Evolutionary conservation across 345 rosid genomes (phyloP).

Genomic region (Salix exigua): DNA sequence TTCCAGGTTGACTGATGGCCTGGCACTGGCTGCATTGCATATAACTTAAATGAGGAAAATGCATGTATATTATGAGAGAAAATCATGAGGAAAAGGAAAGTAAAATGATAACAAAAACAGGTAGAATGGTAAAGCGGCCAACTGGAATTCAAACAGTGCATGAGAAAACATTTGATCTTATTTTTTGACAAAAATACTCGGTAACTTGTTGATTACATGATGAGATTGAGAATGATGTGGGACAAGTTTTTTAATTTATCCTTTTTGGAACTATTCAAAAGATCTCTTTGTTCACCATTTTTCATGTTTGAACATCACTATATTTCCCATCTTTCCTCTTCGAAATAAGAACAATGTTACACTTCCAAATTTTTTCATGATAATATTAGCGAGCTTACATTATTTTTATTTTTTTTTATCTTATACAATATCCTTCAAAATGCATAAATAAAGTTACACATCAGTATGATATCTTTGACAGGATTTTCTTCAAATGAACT

Average conservation of each 20-base stretch:
- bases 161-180: not conserved
- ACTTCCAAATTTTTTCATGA: not conserved
- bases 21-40: constrained; percentile 60
- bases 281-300: not conserved
- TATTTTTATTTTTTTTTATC: not conserved
- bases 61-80: constrained; percentile 8
- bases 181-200: not conserved
- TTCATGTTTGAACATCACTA: not conserved
- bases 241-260: not conserved
- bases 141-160: not conserved
- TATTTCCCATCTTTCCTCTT: not conserved
- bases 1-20: constrained; percentile 88
- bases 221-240: constrained; percentile 1
- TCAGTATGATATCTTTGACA: not conserved
- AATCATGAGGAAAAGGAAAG: constrained; percentile 13
- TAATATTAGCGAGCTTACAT: not conserved
- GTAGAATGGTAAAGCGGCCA: not conserved
- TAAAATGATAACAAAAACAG: not conserved
- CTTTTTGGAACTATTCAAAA: not conserved
- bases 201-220: not conserved
- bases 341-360: not conserved
- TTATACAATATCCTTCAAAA: not conserved
- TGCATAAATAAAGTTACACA: not conserved
- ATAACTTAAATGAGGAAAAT: constrained; percentile 23
- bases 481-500: not conserved